Evolutionary conservation across 805 yeast species (phyloP).

Genomic region (Metschnikowia koreensis): DNA sequence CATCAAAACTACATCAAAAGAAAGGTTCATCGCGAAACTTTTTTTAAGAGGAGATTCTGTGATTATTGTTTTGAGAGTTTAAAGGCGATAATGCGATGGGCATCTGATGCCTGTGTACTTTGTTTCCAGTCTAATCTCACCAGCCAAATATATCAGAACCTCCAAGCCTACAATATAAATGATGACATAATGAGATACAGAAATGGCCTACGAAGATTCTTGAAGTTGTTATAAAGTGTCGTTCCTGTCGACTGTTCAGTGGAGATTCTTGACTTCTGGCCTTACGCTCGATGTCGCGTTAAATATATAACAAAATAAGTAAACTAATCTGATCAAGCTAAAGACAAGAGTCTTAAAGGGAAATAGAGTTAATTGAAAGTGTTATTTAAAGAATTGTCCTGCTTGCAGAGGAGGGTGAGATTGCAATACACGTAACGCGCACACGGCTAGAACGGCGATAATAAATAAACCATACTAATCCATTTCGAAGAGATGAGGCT

Average conservation of each 20-base stretch:
- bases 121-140: no score
- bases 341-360: no score
- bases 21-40: constrained; percentile 81
- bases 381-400: background rate
- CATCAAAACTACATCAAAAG: constrained; percentile 60
- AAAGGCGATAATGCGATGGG: background rate
- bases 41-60: constrained; percentile 96
- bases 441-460: background rate
- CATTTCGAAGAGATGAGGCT: constrained; percentile 22
- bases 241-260: no score
- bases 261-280: no score
- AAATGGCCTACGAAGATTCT: no score
- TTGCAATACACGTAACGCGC: constrained; percentile 2
- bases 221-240: background rate
- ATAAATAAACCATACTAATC: background rate
- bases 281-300: no score
- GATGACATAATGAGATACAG: no score
- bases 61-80: constrained; percentile 66
- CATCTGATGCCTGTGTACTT: background rate
- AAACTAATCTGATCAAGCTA: no score
- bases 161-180: no score
- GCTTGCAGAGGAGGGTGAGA: background rate
- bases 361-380: background rate
- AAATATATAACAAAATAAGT: no score
- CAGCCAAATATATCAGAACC: no score